A percentile compares a stretch with the other conserved stretches of the same genome.
These are phyloP conservation scores for Corymbia citriodora DNA, from an alignment of 441 rosid genomes.

Conservation along the genomic window DNA sequence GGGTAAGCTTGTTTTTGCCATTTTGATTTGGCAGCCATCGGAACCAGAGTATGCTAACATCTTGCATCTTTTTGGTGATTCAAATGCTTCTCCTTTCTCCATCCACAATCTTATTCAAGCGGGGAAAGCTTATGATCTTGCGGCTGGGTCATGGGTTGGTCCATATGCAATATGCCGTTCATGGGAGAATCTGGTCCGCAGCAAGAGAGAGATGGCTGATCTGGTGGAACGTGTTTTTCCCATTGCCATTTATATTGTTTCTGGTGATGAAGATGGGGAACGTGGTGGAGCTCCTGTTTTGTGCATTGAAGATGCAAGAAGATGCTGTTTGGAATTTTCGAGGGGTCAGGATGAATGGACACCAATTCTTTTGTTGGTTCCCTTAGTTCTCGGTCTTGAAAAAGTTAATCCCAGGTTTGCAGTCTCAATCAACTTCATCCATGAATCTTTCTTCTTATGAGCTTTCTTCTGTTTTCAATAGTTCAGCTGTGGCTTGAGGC, in stretches of 20 bases:
- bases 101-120: constrained; percentile 80
- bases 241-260: constrained; percentile 82
- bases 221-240: constrained; percentile 39
- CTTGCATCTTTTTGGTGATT: constrained; percentile 80
- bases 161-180: constrained; percentile 92
- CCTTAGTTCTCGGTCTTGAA: constrained; percentile 94
- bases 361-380: constrained; percentile 82
- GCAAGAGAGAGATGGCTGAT: constrained; percentile 35
- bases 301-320: constrained; percentile 72
- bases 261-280: constrained; percentile 93
- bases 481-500: not conserved
- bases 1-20: constrained; percentile 5
- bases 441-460: not conserved
- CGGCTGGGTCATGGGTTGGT: constrained; percentile 98
- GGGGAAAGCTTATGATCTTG: constrained; percentile 80
- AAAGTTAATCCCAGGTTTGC: constrained; percentile 81
- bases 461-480: not conserved
- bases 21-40: constrained; percentile 44
- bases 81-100: constrained; percentile 63
- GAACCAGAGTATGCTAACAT: constrained; percentile 59
- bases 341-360: constrained; percentile 61
- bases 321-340: constrained; percentile 65
- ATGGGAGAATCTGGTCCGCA: constrained; percentile 67
- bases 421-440: not conserved
- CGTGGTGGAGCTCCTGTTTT: constrained; percentile 95